Base-by-base conservation (phyloP, 2,329 filamentous ascomycete species). In the Epichloe scottii region DNA sequence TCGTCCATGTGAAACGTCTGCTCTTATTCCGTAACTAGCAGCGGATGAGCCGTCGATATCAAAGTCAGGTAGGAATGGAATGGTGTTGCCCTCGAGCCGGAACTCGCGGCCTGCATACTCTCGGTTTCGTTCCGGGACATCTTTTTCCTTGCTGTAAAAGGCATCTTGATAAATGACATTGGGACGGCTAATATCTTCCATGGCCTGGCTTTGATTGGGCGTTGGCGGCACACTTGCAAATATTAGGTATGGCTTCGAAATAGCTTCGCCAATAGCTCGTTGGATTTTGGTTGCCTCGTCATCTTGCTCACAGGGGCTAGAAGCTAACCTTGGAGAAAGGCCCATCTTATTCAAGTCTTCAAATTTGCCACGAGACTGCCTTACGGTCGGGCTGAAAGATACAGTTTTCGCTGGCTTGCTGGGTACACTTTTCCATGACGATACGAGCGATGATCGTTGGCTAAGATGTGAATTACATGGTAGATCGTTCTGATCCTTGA, bases 71-170 rank as follows among this genome's bases (percentile, higher is more conserved):
- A 97, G 77, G 66, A 82, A 95, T 0, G 87, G 87, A 7, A 94
- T 63, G 1, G 85, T 87, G 50, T 77, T 81, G 53, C 89, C 85
- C 59, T 82, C 78, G 6, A 96, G 70, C 52, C 81, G 84, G 63
- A 94, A 96, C 59, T 94, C 87, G 58, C 82, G 82, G 3, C 91
- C 91, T 6, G 87, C 91, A 68, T 95, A 97, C 66, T 95, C 89
- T 49, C 88, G 77, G 34, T 76, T 68, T 49, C 84, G 78, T 39
- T 84, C 76, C 12, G 90, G 89, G 0, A 96, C 85, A 66, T 97
- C 93, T 48, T 74, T 76, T 54, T 94, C 88, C 30, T 87, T 76
- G 58, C 89, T 87, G 63, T 95, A 97, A 60, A 84, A 90, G 0
- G 90, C 84, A 62, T 89, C 83, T 64, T 89, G 87, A 56, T 95